Base-by-base conservation (phyloP, 345 rosid genomes). In the Mercurialis annua region DNA sequence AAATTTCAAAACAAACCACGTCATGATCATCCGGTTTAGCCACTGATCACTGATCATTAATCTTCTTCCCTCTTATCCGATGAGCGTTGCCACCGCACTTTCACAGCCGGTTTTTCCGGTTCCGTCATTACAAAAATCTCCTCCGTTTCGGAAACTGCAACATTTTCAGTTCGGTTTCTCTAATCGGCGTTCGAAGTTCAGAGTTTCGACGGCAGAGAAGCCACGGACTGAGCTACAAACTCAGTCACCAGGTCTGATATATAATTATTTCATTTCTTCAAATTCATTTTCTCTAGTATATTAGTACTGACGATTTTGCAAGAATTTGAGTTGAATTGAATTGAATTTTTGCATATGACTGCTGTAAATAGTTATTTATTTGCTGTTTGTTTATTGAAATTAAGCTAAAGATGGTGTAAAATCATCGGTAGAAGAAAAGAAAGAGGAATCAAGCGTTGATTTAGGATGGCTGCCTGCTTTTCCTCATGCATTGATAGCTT, bases 401-500 rank as follows among this genome's bases (percentile, higher is more conserved):
- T 15, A 50, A 56, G 58, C 51, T 67, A 44, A 75, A 81, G 86
- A 59, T n/a, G 65, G 73, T 24, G 84, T 62, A 58, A 67, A 71
- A 10, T 73, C 72, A 40, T 20, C 48, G 6, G 42, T 33, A 17
- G 66, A 43, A n/a, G 75, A 69, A 61, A 69, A 68, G 64, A 71
- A 48, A 31, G 53, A 57, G 1, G 75, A 42, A 68, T n/a, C n/a
- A n/a, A 72, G 68, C 23, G 2, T 66, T 47, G 90, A 83, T 78
- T 61, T 78, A 47, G 94, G 94, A 76, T 86, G 92, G 89, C 46
- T 84, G 38, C 88, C 88, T 44, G 81, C 93, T 65, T 87, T 90
- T 64, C 92, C 94, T 72, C 89, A 82, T 76, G 87, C 73, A 40
- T 44, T 74, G 57, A 65, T 76, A 9, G 97, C 92, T 76, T 87